phyloP scores from a whole-genome alignment of 2,329 filamentous ascomycete species.

The Metarhizium guizhouense region DNA sequence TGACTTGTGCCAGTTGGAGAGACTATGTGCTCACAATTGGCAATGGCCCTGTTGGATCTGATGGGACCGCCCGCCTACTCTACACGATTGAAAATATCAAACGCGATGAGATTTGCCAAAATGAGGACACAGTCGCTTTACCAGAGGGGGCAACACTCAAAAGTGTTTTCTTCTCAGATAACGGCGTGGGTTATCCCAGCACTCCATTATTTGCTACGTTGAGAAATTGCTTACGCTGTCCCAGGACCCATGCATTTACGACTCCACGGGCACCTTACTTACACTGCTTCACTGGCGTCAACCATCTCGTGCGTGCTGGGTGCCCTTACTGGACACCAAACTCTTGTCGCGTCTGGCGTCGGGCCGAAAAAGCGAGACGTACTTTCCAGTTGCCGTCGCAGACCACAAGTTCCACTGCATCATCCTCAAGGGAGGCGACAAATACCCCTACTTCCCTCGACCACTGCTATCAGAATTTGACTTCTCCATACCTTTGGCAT shows the following conservation, averaged over 20 bases:
- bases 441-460: constrained; percentile 85
- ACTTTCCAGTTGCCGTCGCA: constrained; percentile 93
- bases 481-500: constrained; percentile 73
- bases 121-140: constrained; percentile 82
- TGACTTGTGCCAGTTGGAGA: constrained; percentile 88
- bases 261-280: constrained; percentile 80
- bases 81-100: constrained; percentile 96
- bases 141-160: constrained; percentile 64
- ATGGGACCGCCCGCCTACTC: constrained; percentile 68
- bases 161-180: constrained; percentile 85
- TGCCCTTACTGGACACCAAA: constrained; percentile 84
- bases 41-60: constrained; percentile 75
- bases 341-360: constrained; percentile 72
- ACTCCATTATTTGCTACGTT: neutral
- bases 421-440: constrained; percentile 91
- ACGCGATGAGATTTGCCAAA: constrained; percentile 87
- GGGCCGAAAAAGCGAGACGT: constrained; percentile 79
- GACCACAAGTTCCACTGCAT: constrained; percentile 95
- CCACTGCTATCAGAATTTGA: constrained; percentile 89
- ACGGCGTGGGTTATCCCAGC: constrained; percentile 47
- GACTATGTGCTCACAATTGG: constrained; percentile 96
- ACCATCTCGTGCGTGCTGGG: constrained; percentile 79
- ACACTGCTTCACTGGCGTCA: constrained; percentile 86
- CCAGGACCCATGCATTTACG: constrained; percentile 91
- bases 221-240: neutral